Percentiles rank a stretch among this genome's conserved stretches.
Evolutionary conservation across 2,329 filamentous ascomycete species (phyloP).

Genomic region (Elsinoe australis): DNA sequence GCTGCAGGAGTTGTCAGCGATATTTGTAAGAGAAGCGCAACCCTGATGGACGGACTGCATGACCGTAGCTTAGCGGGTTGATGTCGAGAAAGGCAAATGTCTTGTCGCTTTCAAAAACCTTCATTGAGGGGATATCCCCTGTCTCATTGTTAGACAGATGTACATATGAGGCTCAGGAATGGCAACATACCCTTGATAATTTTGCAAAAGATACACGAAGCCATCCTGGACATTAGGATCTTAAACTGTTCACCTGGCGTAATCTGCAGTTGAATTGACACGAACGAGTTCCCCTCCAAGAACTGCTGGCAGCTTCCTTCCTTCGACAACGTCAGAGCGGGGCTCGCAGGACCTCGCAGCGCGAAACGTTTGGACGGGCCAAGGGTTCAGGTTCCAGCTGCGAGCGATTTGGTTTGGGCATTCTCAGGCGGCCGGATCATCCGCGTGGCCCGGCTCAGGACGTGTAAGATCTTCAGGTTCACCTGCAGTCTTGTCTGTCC

Average conservation of each 20-base stretch:
- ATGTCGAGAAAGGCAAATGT: conserved; percentile 95
- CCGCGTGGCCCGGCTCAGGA: conserved; percentile 15
- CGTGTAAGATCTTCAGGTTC: conserved; percentile 14
- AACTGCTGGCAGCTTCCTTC: no score
- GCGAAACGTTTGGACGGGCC: conserved; percentile 3
- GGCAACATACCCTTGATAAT: conserved; percentile 73
- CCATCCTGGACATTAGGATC: conserved; percentile 24
- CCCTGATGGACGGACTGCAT: conserved; percentile 58
- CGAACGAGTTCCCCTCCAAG: no score
- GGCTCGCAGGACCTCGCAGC: neutral
- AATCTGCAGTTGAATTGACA: no score
- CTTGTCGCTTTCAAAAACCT: conserved; percentile 91
- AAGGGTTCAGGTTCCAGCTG: conserved; percentile 9
- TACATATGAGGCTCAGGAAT: neutral
- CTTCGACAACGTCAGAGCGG: conserved; percentile 5
- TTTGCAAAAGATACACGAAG: conserved; percentile 91
- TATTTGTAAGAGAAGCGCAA: neutral
- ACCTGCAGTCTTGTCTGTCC: neutral
- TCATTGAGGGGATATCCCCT: conserved; percentile 96
- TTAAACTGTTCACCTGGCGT: no score
- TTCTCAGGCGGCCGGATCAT: conserved; percentile 2
- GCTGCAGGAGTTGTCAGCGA: conserved; percentile 45
- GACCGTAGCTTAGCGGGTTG: conserved; percentile 76
- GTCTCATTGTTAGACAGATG: conserved; percentile 10
- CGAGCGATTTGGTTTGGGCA: neutral